Conservation (phyloP, 768 basidiomycete species). For the Hygrophorus russula region DNA sequence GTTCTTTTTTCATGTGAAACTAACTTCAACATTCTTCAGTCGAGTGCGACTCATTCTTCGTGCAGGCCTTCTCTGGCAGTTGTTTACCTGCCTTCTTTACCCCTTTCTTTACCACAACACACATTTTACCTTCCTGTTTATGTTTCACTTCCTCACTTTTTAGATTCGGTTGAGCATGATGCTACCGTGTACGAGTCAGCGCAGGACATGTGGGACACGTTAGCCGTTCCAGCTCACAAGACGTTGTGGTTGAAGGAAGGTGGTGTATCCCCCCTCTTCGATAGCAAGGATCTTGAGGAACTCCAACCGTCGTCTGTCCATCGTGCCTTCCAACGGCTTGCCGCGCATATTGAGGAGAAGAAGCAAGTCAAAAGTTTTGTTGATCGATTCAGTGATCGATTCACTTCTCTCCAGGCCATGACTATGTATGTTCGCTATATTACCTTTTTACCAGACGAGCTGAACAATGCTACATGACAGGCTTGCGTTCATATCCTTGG, state of each 20-base stretch:
- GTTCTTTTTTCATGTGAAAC: not conserved
- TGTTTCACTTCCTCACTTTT: conserved; percentile 16
- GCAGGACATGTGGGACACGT: conserved; percentile 30
- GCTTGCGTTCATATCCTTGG: conserved; percentile 56
- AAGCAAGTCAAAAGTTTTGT: conserved; percentile 22
- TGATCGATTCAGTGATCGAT: conserved; percentile 32
- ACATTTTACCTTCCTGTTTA: conserved; percentile 51
- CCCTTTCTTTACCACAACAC: conserved; percentile 24
- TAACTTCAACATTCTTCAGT: conserved; percentile 4
- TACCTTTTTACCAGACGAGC: conserved; percentile 5
- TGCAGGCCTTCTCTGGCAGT: conserved; percentile 52
- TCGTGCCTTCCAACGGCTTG: conserved; percentile 34
- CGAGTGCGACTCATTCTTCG: conserved; percentile 13
- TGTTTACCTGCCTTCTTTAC: conserved; percentile 47
- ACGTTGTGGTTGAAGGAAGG: conserved; percentile 25
- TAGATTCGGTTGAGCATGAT: conserved; percentile 11
- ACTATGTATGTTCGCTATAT: conserved; percentile 44
- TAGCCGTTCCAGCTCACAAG: conserved; percentile 29
- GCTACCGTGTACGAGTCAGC: conserved; percentile 20
- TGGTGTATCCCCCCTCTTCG: conserved; percentile 28
- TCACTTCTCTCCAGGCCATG: conserved; percentile 45
- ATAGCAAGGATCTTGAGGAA: conserved; percentile 31
- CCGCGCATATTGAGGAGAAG: conserved; percentile 23
- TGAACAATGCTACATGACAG: conserved; percentile 23
- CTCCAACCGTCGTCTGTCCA: conserved; percentile 31